Base-by-base conservation (phyloP, 257 asterid species). In the Scutellaria galericulata region DNA sequence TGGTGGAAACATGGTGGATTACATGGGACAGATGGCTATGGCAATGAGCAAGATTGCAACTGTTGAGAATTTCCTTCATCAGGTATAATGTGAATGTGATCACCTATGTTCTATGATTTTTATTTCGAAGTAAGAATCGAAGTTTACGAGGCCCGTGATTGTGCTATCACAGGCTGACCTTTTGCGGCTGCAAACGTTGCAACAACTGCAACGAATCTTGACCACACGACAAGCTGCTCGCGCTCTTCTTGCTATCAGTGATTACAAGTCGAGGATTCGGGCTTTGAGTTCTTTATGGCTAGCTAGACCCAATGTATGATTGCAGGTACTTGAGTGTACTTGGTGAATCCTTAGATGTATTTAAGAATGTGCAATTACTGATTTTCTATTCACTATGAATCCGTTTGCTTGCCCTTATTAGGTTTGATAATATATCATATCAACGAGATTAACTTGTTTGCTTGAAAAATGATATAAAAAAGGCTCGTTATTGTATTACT, bases 211-310 rank as follows among this genome's bases (percentile, higher is more conserved):
- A 70, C 84, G 95, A 50, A 90, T 92, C 74, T 77, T 92, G 78
- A 90, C 91, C 9, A 81, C 93, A 5, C 93, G 89, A n/a, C 96
- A 92, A 83, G 89, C 91, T 40, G 98, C 97, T 5, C 90, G 92
- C 0, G 98, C 98, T 27, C 90, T 92, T 39, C 85, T 92, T 35
- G 96, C 88, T 15, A 86, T 92, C 66, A 83, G 78, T 7, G 96
- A 88, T 71, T 92, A 88, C 84, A 88, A 79, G 82, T 78, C 96
- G 8, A 85, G 94, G 84, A 96, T 92, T 24, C 83, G 86, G 8
- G 96, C 96, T 58, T 83, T 90, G 20, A 86, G 96, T 45, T 88
- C 91, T 1, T 68, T 92, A 66, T 90, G 98, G 96, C 75, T 80
- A 70, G 96, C 94, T 2, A 83, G 96, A 1, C 96, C 97, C 11